Evolutionary conservation across 2,329 filamentous ascomycete species (phyloP), one percentile per base, ranked within the genome.

Genomic region (Diaporthe longicolla): DNA sequence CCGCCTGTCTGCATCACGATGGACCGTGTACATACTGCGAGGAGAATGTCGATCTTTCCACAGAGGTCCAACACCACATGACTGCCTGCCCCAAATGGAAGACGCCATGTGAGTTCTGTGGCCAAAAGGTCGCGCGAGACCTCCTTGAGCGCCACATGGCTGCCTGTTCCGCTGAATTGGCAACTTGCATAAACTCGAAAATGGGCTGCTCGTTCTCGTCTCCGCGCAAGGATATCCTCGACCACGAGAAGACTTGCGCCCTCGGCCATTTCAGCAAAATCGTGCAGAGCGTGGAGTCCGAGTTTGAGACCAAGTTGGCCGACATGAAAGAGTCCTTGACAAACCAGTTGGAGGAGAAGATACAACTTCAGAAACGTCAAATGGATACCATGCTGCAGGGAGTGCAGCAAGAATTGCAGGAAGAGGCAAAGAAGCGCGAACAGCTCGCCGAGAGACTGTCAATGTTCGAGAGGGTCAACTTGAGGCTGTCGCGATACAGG

Each of bases 1-100:
- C 86, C 63, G 84, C 84, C 2, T 93, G 91, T 77, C 84, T 89
- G 29, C 91, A 93, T 77, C 85, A 84, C 70, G 80, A 29, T 6
- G 32, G 26, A 26, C 35, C 72, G n/a, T 69, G 68, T 54, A 26
- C 32, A 43, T 40, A 50, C 66, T 75, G 74, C 61, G 29, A 52
- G 21, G 48, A 72, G 61, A 24, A 35, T 15, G 37, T 75, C 45
- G 68, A 72, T 21, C 45, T 71, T 55, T 50, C 59, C 21, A 68
- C 55, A 8, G 58, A 71, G 37, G 40, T 40, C 29, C 82, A 84
- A n/a, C 85, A 86, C 73, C 83, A 85, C 73, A 81, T 84, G 65
- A 78, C 75, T 29, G 78, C 82, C 19, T 91, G 90, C 76, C 79
- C 82, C 0, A 85, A 85, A 72, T 84, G 86, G 73, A 86, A 85